Percentiles rank a stretch among this genome's conserved stretches.
Conservation (phyloP, 139 green algal species). For the Marvania coccoides region DNA sequence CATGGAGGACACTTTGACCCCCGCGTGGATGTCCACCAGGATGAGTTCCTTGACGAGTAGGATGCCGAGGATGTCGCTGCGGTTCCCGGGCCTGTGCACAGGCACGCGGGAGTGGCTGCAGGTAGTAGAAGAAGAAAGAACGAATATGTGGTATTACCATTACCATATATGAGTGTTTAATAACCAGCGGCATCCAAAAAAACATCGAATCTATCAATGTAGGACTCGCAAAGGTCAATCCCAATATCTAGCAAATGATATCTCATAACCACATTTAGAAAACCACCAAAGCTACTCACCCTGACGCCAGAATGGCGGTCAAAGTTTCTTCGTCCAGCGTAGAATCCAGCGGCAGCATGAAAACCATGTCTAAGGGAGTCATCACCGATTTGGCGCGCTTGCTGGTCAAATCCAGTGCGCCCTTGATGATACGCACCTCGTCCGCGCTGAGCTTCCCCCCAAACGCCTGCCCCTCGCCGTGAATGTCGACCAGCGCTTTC, state of each 20-base stretch:
- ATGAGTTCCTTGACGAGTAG: conserved; percentile 85
- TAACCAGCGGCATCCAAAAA: too few species aligned
- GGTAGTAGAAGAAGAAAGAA: not conserved
- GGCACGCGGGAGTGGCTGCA: conserved; percentile 71
- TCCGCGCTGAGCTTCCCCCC: conserved; percentile 55
- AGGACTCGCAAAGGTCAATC: too few species aligned
- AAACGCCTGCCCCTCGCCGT: conserved; percentile 59
- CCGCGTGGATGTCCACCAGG: conserved; percentile 24
- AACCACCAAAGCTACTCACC: not conserved
- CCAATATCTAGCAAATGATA: too few species aligned
- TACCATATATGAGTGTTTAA: too few species aligned
- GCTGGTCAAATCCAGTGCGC: conserved; percentile 80
- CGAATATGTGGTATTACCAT: too few species aligned
- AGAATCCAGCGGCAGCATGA: conserved; percentile 63
- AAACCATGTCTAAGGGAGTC: conserved; percentile 87
- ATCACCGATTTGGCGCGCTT: conserved; percentile 69
- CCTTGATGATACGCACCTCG: conserved; percentile 60
- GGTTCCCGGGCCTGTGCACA: conserved; percentile 51
- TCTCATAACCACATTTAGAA: not conserved
- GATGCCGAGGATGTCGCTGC: conserved; percentile 49
- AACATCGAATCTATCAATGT: too few species aligned
- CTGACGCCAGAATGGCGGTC: conserved; percentile 55
- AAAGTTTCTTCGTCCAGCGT: conserved; percentile 53
- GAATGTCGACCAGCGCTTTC: conserved; percentile 82
- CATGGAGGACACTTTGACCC: conserved; percentile 2